Evolutionary conservation across 345 rosid genomes (phyloP).

Genomic region (Eucalyptus regnans): DNA sequence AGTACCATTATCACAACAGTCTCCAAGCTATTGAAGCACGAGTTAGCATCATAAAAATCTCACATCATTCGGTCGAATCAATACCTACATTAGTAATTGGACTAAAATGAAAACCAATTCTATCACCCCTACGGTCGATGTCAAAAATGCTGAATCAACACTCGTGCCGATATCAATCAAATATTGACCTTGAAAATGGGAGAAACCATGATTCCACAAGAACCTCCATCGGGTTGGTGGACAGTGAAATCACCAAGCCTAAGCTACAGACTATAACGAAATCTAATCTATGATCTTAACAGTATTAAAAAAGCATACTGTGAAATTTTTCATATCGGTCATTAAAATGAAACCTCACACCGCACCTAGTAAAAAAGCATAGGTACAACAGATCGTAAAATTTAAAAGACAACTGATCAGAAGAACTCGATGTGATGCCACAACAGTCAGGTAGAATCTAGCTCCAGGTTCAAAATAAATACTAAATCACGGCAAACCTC

Average conservation of each 20-base stretch:
- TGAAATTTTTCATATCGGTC: background rate
- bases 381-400: background rate
- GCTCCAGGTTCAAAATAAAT: background rate
- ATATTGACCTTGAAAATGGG: background rate
- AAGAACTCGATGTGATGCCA: background rate
- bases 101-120: background rate
- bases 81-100: accelerated
- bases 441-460: background rate
- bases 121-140: background rate
- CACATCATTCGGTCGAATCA: accelerated
- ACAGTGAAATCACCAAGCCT: background rate
- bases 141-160: background rate
- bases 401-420: background rate
- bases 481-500: background rate
- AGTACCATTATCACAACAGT: background rate
- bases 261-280: background rate
- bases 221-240: background rate
- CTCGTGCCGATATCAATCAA: background rate
- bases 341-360: background rate
- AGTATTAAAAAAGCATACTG: background rate
- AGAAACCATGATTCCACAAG: background rate
- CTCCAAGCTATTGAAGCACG: background rate
- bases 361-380: background rate
- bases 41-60: background rate
- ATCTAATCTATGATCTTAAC: background rate